Conservation (phyloP, 139 green algal genomes). For the Edaphochlamys debaryana region DNA sequence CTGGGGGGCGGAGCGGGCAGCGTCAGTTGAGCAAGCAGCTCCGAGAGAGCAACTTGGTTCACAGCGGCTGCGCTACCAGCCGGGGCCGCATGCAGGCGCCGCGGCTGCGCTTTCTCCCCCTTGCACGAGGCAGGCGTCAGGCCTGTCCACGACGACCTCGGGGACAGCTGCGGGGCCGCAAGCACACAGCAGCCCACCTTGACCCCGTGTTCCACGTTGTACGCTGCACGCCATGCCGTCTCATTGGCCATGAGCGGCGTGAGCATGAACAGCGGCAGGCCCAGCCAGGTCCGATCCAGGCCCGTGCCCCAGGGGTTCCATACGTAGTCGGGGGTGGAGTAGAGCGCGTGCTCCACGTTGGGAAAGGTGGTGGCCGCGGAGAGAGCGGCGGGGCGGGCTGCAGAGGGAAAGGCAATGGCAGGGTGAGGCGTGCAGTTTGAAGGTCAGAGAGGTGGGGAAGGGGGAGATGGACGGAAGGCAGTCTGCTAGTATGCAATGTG, state of each 20-base stretch:
- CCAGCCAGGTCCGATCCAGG: conserved; percentile 1
- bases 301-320: conserved; percentile 26
- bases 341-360: neutral
- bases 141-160: no score
- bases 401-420: neutral
- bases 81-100: no score
- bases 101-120: no score
- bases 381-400: neutral
- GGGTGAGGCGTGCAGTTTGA: neutral
- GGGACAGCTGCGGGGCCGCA: no score
- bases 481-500: no score
- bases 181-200: no score
- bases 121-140: no score
- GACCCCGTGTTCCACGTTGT: conserved; percentile 43
- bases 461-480: neutral
- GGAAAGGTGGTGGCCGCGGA: conserved; percentile 5
- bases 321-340: neutral
- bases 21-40: neutral
- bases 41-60: no score
- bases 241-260: conserved; percentile 23
- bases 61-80: no score
- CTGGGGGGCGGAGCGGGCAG: neutral
- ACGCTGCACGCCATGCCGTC: conserved; percentile 44
- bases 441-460: neutral
- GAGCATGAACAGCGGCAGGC: conserved; percentile 29